These are phyloP conservation scores for Kwoniella sp. DNA, from an alignment of 768 basidiomycete genomes.

Conservation along the genomic window DNA sequence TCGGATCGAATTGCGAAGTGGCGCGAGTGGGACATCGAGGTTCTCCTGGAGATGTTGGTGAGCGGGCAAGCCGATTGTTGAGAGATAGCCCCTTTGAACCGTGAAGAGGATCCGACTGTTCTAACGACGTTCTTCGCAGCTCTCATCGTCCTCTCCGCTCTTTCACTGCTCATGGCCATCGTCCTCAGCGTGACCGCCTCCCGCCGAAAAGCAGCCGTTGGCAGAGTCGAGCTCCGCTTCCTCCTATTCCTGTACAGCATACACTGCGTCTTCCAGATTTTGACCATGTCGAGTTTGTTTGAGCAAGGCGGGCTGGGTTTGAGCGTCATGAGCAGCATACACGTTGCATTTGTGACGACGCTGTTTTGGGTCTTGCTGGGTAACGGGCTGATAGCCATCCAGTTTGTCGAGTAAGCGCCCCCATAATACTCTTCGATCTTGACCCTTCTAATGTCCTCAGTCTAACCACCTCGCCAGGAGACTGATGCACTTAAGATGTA, in stretches of 20 bases:
- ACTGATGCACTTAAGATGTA: conserved; percentile 2
- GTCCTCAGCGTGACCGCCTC: conserved; percentile 65
- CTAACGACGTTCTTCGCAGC: too few relatives aligned
- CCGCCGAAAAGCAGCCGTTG: conserved; percentile 84
- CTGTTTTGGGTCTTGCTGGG: conserved; percentile 68
- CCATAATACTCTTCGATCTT: too few relatives aligned
- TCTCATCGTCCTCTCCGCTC: conserved; percentile 77
- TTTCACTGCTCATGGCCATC: conserved; percentile 68
- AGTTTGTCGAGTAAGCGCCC: conserved; percentile 89
- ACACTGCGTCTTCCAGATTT: conserved; percentile 71
- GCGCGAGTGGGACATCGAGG: conserved; percentile 62
- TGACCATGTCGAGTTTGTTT: conserved; percentile 78
- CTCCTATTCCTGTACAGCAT: conserved; percentile 56
- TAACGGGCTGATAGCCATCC: conserved; percentile 58
- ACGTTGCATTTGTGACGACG: conserved; percentile 73
- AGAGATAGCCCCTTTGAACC: too few relatives aligned
- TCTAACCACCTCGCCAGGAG: conserved; percentile 1
- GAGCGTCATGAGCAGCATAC: conserved; percentile 72
- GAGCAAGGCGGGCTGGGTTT: conserved; percentile 74
- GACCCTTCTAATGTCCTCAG: neutral
- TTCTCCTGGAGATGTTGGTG: conserved; percentile 65
- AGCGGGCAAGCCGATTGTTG: too few relatives aligned
- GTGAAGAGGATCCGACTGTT: too few relatives aligned
- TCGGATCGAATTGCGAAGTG: conserved; percentile 81
- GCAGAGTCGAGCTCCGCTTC: conserved; percentile 57